Evolutionary conservation across 1,284 basidiomycete species (phyloP).

Genomic region (Pulchroboletus neoregius): DNA sequence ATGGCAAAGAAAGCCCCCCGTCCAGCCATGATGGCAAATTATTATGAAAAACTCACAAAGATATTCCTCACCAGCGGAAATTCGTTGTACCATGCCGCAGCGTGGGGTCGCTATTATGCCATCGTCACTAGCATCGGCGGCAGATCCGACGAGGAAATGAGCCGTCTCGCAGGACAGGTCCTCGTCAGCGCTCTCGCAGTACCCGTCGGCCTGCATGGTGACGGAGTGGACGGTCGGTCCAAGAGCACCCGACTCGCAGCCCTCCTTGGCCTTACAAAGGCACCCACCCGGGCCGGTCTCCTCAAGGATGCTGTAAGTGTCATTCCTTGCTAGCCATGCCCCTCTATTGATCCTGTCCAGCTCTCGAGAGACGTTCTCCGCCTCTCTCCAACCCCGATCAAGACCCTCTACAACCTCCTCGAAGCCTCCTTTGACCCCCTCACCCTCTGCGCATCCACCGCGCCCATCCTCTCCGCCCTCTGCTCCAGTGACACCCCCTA

Average conservation of each 20-base stretch:
- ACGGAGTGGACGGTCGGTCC: slow-evolving; percentile 72
- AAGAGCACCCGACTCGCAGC: slow-evolving; percentile 79
- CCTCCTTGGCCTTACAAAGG: slow-evolving; percentile 80
- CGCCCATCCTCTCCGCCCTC: slow-evolving; percentile 76
- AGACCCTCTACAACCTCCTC: slow-evolving; percentile 85
- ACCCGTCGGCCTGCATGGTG: slow-evolving; percentile 73
- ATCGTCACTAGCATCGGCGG: slow-evolving; percentile 64
- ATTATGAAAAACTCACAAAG: slow-evolving; percentile 96
- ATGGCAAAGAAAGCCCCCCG: slow-evolving; percentile 91
- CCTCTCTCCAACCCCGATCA: slow-evolving; percentile 73
- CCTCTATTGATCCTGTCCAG: slow-evolving; percentile 33
- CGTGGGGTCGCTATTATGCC: slow-evolving; percentile 86
- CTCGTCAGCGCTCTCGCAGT: slow-evolving; percentile 93
- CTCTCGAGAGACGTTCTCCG: slow-evolving; percentile 84
- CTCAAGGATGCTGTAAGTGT: slow-evolving; percentile 78
- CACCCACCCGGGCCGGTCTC: slow-evolving; percentile 84
- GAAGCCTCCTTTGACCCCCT: slow-evolving; percentile 96
- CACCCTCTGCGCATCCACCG: slow-evolving; percentile 78
- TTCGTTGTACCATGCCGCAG: slow-evolving; percentile 94
- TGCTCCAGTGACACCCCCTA: slow-evolving; percentile 44
- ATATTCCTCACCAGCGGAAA: slow-evolving; percentile 96
- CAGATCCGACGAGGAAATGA: slow-evolving; percentile 75
- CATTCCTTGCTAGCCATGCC: background rate
- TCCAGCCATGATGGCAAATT: slow-evolving; percentile 97
- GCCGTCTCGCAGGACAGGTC: slow-evolving; percentile 86